Evolutionary conservation across 2,329 filamentous ascomycete species (phyloP).

Genomic region (Didymella arachidicola): DNA sequence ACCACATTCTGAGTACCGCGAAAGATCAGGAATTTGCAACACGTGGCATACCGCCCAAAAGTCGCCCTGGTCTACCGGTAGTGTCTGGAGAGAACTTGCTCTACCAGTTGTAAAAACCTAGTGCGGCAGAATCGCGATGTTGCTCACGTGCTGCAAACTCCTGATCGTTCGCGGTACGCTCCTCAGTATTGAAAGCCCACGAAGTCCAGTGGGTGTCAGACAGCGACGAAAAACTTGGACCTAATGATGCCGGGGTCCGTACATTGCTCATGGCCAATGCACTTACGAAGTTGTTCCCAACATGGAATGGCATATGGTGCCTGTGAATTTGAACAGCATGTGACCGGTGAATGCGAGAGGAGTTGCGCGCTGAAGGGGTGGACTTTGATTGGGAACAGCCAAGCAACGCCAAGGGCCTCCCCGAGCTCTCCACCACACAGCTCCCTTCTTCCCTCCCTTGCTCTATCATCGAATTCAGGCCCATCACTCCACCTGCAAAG

Average conservation of each 20-base stretch:
- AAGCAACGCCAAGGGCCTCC: conserved; percentile 8
- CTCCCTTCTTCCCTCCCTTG: background rate
- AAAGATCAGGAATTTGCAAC: background rate
- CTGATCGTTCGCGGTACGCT: no score
- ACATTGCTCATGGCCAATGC: no score
- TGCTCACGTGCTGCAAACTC: no score
- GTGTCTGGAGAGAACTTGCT: no score
- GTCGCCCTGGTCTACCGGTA: no score
- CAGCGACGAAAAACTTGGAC: background rate
- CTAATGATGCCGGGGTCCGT: no score
- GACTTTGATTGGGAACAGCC: background rate
- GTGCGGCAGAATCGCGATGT: no score
- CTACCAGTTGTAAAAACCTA: no score
- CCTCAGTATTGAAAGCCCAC: no score
- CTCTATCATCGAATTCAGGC: background rate
- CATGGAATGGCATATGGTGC: background rate
- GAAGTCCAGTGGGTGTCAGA: background rate
- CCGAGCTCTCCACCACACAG: conserved; percentile 7
- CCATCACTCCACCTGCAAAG: background rate
- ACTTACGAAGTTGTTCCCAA: background rate
- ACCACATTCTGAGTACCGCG: background rate
- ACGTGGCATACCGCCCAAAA: no score
- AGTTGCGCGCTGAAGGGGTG: background rate
- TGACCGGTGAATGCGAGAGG: background rate
- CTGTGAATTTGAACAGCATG: background rate